phyloP scores from a whole-genome alignment of 2,329 filamentous ascomycete genomes.

The Aspergillus cejpii region DNA sequence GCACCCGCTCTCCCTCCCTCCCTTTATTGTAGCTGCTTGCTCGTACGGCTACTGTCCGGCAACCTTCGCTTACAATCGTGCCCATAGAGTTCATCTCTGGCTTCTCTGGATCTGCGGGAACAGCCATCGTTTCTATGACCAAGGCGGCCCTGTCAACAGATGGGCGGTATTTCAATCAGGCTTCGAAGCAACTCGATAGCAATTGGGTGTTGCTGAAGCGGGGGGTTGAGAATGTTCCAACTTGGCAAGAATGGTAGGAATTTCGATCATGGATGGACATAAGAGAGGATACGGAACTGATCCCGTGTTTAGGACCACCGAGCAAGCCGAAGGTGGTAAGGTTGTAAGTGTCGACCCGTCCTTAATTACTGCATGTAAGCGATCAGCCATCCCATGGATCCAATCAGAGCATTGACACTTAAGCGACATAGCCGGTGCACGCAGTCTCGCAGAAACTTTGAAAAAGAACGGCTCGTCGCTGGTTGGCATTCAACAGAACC shows the following conservation, averaged over 20 bases:
- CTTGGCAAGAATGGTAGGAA: slow-evolving; percentile 88
- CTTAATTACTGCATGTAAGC: slow-evolving; percentile 63
- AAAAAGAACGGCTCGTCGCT: slow-evolving; percentile 75
- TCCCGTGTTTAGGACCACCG: slow-evolving; percentile 53
- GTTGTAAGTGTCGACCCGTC: slow-evolving; percentile 85
- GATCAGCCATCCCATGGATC: not conserved
- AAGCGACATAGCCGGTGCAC: slow-evolving; percentile 49
- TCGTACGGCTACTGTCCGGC: slow-evolving; percentile 4
- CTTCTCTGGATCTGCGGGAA: slow-evolving; percentile 91
- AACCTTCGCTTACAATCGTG: slow-evolving; percentile 12
- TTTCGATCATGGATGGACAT: not conserved
- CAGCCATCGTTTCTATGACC: slow-evolving; percentile 76
- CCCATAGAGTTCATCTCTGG: slow-evolving; percentile 72
- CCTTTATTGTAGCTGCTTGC: not conserved
- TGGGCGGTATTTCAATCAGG: slow-evolving; percentile 97
- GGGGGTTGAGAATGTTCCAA: slow-evolving; percentile 85
- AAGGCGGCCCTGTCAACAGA: slow-evolving; percentile 90
- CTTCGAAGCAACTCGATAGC: slow-evolving; percentile 75
- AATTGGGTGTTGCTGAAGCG: slow-evolving; percentile 94
- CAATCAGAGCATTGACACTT: slow-evolving; percentile 3
- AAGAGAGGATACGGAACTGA: slow-evolving; percentile 9
- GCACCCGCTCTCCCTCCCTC: slow-evolving; percentile 1
- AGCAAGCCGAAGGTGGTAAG: slow-evolving; percentile 80
- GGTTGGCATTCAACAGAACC: slow-evolving; percentile 67
- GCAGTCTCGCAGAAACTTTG: slow-evolving; percentile 77